Percentiles rank a stretch among this genome's conserved stretches.
These are phyloP conservation scores for Nepenthes alata DNA, from an alignment of 179 eudicot genomes.

Conservation along the genomic window DNA sequence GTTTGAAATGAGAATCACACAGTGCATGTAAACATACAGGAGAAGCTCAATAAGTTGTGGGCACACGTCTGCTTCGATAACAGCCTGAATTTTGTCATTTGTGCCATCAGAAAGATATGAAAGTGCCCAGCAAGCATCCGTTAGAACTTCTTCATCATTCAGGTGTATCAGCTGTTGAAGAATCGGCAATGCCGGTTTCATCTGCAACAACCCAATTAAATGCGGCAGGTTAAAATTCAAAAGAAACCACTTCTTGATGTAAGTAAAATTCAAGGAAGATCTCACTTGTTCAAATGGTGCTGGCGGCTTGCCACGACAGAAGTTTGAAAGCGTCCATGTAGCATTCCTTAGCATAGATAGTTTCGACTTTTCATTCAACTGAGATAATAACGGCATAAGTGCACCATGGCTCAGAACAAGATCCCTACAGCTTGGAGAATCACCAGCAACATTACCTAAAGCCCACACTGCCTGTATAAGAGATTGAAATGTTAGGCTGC, in stretches of 20 bases:
- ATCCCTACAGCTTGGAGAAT: constrained; percentile 44
- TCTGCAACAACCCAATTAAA: constrained; percentile 24
- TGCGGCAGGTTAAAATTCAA: not conserved
- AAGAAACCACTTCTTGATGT: not conserved
- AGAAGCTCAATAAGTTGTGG: constrained; percentile 68
- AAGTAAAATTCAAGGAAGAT: not conserved
- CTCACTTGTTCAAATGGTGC: constrained; percentile 70
- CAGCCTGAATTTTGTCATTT: constrained; percentile 80
- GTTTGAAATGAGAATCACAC: not conserved
- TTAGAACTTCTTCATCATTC: constrained; percentile 72
- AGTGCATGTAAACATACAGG: constrained; percentile 34
- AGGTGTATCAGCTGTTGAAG: constrained; percentile 54
- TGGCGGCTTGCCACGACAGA: constrained; percentile 86
- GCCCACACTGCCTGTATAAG: constrained; percentile 39
- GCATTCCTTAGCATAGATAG: constrained; percentile 85
- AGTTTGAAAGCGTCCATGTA: constrained; percentile 80
- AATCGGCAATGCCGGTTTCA: constrained; percentile 65
- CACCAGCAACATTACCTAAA: constrained; percentile 45
- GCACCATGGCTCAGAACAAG: constrained; percentile 34
- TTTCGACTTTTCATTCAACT: constrained; percentile 66
- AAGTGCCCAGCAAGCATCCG: constrained; percentile 88
- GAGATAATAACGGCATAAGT: constrained; percentile 55
- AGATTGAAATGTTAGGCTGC: constrained; percentile 1
- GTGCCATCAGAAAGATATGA: constrained; percentile 85
- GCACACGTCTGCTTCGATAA: constrained; percentile 75